phyloP scores from a whole-genome alignment of 371 early-diverging fungal genomes.

The Mucor lusitanicus region DNA sequence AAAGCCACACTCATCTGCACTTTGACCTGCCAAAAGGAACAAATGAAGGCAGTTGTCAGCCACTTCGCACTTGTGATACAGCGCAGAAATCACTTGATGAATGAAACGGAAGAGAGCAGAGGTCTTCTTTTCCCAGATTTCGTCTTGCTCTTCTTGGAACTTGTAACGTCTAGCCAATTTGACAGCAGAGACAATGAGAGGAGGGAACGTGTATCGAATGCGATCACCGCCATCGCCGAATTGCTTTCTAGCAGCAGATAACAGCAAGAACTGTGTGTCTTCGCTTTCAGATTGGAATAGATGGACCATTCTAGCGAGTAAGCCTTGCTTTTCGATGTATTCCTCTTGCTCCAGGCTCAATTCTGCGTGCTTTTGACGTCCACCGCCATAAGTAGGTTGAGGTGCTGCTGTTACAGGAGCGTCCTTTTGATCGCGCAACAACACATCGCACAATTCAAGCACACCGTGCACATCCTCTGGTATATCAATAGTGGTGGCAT shows the following conservation, averaged over 20 bases:
- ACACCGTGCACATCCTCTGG: constrained; percentile 82
- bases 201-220: constrained; percentile 85
- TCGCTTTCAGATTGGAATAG: constrained; percentile 67
- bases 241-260: constrained; percentile 77
- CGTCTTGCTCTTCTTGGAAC: constrained; percentile 53
- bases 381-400: constrained; percentile 4
- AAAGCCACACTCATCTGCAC: constrained; percentile 77
- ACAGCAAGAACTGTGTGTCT: constrained; percentile 70
- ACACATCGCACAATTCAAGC: constrained; percentile 77
- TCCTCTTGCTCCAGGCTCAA: constrained; percentile 62
- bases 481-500: constrained; percentile 65
- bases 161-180: constrained; percentile 68
- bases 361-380: constrained; percentile 7
- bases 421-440: constrained; percentile 81
- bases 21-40: constrained; percentile 79
- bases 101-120: constrained; percentile 71
- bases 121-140: constrained; percentile 67
- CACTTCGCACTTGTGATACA: constrained; percentile 66
- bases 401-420: constrained; percentile 25
- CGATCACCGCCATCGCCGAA: constrained; percentile 85
- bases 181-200: constrained; percentile 72
- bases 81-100: constrained; percentile 68
- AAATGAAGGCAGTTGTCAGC: constrained; percentile 77
- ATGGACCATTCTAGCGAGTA: constrained; percentile 82
- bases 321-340: constrained; percentile 71